phyloP scores from a whole-genome alignment of 75 land plant genomes.

The Selaginella moellendorffii region DNA sequence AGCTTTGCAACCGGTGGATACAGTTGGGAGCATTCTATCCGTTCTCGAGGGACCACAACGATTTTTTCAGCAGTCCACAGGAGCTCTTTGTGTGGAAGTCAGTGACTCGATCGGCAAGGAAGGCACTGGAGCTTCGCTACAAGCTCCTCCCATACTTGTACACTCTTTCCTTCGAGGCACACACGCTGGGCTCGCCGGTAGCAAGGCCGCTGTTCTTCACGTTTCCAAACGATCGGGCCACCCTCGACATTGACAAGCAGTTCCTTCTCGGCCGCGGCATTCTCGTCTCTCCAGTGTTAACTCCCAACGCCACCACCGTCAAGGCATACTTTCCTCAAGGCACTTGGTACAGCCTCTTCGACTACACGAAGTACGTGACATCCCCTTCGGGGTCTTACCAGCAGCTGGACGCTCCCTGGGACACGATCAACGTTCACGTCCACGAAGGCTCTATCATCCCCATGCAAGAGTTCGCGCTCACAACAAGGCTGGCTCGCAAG shows the following conservation, averaged over 20 bases:
- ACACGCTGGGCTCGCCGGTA: conserved; percentile 53
- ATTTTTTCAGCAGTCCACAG: conserved; percentile 27
- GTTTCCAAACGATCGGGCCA: conserved; percentile 44
- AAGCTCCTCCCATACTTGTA: conserved; percentile 66
- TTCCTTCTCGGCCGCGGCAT: conserved; percentile 54
- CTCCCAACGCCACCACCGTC: conserved; percentile 27
- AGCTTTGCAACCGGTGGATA: conserved; percentile 75
- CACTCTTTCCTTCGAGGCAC: conserved; percentile 65
- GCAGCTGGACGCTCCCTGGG: conserved; percentile 44
- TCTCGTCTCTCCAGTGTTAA: conserved; percentile 63
- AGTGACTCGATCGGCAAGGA: conserved; percentile 55
- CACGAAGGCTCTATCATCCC: conserved; percentile 59
- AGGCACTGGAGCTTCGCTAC: conserved; percentile 61
- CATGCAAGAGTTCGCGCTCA: conserved; percentile 50
- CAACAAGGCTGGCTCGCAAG: conserved; percentile 39
- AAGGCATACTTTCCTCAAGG: conserved; percentile 72
- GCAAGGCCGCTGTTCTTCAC: conserved; percentile 81
- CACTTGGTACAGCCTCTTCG: conserved; percentile 69
- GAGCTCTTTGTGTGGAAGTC: conserved; percentile 80
- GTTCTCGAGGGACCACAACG: conserved; percentile 68
- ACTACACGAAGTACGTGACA: conserved; percentile 29
- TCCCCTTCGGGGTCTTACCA: conserved; percentile 19
- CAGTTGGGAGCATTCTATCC: conserved; percentile 89
- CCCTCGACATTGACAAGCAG: conserved; percentile 43
- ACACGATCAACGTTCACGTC: conserved; percentile 65